Evolutionary conservation across 371 early-diverging fungal species (phyloP).

Genomic region (Chytridium lagenaria): DNA sequence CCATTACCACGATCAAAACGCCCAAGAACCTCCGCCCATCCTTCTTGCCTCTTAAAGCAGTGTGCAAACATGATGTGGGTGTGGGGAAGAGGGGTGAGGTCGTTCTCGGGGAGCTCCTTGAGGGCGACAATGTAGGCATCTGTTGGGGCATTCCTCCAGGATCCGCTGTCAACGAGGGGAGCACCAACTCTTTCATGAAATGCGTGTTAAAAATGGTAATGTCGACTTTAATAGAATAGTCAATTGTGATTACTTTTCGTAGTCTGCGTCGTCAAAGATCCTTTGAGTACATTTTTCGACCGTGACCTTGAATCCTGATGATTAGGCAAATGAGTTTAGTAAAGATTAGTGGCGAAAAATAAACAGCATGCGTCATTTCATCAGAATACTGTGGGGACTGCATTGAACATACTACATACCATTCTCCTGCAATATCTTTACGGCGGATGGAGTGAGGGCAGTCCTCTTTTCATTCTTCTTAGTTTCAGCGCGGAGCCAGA

Average conservation of each 20-base stretch:
- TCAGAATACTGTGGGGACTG: background rate
- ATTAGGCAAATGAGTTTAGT: background rate
- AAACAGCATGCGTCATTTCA: background rate
- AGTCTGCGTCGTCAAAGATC: slow-evolving; percentile 91
- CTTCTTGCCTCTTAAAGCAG: slow-evolving; percentile 94
- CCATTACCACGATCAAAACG: slow-evolving; percentile 90
- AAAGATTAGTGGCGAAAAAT: too few species aligned
- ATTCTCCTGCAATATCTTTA: slow-evolving; percentile 66
- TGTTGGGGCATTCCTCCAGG: slow-evolving; percentile 86
- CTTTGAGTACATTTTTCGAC: slow-evolving; percentile 83
- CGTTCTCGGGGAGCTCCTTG: slow-evolving; percentile 96
- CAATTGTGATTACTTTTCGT: slow-evolving; percentile 79
- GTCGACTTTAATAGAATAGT: slow-evolving; percentile 35
- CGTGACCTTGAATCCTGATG: slow-evolving; percentile 82
- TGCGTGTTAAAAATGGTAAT: background rate
- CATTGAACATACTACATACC: slow-evolving; percentile 18
- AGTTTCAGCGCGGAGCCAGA: slow-evolving; percentile 97
- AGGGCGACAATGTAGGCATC: slow-evolving; percentile 93
- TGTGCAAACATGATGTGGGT: slow-evolving; percentile 97
- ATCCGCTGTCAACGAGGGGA: slow-evolving; percentile 74
- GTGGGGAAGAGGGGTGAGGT: slow-evolving; percentile 88
- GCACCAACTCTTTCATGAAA: slow-evolving; percentile 71
- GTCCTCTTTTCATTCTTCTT: slow-evolving; percentile 96
- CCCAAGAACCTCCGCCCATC: slow-evolving; percentile 87
- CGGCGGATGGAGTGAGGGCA: slow-evolving; percentile 87